Percentiles rank a stretch among this genome's conserved stretches.
These are phyloP conservation scores for Cucurbita ficifolia DNA, from an alignment of 306 rosid species.

Conservation along the genomic window DNA sequence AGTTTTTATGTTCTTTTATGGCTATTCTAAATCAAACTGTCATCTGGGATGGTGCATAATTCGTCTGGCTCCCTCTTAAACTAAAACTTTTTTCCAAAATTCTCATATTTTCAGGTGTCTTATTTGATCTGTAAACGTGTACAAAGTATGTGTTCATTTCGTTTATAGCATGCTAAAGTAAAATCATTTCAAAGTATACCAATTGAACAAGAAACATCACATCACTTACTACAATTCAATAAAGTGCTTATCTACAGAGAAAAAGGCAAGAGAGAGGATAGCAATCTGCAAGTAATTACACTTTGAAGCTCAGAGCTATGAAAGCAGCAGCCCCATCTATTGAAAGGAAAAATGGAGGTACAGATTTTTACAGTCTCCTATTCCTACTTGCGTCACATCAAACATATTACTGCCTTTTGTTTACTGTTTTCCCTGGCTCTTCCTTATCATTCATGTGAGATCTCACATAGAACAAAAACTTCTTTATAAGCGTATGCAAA, in stretches of 20 bases:
- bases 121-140: neutral
- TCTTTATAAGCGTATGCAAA: too few species aligned
- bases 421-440: neutral
- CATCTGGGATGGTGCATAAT: neutral
- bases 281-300: neutral
- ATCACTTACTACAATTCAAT: neutral
- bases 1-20: neutral
- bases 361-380: neutral
- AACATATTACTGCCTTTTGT: neutral
- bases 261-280: neutral
- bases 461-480: too few species aligned
- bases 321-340: neutral
- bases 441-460: neutral
- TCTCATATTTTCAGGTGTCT: neutral
- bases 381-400: slow-evolving; percentile 3
- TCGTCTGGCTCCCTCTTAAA: neutral
- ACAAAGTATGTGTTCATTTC: neutral
- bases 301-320: neutral
- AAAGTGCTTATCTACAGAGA: neutral
- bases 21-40: neutral
- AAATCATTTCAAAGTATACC: neutral
- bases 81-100: neutral
- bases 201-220: neutral
- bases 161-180: neutral
- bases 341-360: neutral